Base-by-base conservation (phyloP, 768 basidiomycete species). In the Lactifluus echinatus region DNA sequence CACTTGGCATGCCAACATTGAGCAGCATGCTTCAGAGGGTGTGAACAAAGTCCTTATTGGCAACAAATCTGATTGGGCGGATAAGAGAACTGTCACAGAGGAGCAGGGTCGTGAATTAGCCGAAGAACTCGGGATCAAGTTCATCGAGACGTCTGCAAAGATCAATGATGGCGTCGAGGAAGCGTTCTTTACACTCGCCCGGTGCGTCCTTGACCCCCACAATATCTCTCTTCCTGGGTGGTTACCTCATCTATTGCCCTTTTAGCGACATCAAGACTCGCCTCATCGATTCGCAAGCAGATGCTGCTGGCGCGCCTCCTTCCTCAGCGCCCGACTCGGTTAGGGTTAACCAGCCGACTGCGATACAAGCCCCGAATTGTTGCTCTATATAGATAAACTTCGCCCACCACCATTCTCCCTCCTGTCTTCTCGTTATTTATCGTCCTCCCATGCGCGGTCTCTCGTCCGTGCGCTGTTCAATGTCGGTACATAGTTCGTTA, bases 41-140 rank as follows among this genome's bases (percentile, higher is more conserved):
- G 96, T 98, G 63, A 98, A 98, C 83, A 98, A 98, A 83, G 91
- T 99, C 60, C 83, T 98, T 51, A 90, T 98, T 63, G 96, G 96
- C 37, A 99, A 99, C 78, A 99, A 99, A 73, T 97, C 89, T 43
- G 96, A 99, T 72, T 96, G 94, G 93, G 84, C 85, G 55, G 95
- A 97, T 73, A 97, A 96, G 76, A 84, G 87, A 63, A 87, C 85
- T 14, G 90, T 99, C 55, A 85, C 91, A 4, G 85, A 89, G 70
- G 89, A 92, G 67, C 90, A 93, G 73, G 95, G 96, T 40, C 85
- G 85, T 56, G 89, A 88, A 65, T 81, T 99, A 43, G 96, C 96
- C 4, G 78, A 87, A 53, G 93, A 98, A 71, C 81, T 98, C 29
- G 93, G 91, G n/a, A 80, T 99, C 71, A 85, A 81, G 70, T 99